These are phyloP conservation scores for Camellia oleifera DNA, from an alignment of 179 eudicot species.

Conservation along the genomic window DNA sequence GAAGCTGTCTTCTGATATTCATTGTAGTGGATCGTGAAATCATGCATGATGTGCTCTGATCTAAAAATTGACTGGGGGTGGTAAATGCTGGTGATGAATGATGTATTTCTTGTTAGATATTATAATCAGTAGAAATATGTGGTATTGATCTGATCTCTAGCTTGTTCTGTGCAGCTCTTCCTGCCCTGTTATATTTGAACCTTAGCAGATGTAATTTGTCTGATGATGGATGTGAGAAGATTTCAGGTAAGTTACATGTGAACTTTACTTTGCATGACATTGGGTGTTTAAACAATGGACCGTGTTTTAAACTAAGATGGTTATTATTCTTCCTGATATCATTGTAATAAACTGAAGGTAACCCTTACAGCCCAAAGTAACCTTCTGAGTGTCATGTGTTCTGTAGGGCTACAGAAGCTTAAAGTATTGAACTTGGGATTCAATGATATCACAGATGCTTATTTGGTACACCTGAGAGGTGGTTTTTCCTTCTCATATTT, in stretches of 20 bases:
- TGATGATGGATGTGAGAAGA: conserved; percentile 75
- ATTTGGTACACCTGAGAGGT: conserved; percentile 83
- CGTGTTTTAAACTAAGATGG: not conserved
- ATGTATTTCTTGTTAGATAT: no score
- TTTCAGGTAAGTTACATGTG: conserved; percentile 51
- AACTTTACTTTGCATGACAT: not conserved
- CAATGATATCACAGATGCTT: conserved; percentile 74
- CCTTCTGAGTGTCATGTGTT: conserved; percentile 3
- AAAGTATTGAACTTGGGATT: conserved; percentile 86
- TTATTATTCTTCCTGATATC: not conserved
- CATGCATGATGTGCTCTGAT: not conserved
- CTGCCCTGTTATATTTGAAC: conserved; percentile 70
- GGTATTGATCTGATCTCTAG: conserved; percentile 2
- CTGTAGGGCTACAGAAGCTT: conserved; percentile 56
- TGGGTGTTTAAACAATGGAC: conserved; percentile 4
- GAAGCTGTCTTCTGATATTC: conserved; percentile 2
- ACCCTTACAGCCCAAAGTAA: not conserved
- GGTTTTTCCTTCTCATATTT: conserved; percentile 10
- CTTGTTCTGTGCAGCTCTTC: conserved; percentile 60
- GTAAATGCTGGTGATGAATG: no score
- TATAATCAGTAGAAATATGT: no score
- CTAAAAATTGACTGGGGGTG: no score
- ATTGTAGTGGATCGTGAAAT: not conserved
- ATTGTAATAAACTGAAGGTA: not conserved
- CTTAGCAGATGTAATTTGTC: conserved; percentile 81